phyloP scores from a whole-genome alignment of 306 rosid species.

The Sechiopsis laciniata region DNA sequence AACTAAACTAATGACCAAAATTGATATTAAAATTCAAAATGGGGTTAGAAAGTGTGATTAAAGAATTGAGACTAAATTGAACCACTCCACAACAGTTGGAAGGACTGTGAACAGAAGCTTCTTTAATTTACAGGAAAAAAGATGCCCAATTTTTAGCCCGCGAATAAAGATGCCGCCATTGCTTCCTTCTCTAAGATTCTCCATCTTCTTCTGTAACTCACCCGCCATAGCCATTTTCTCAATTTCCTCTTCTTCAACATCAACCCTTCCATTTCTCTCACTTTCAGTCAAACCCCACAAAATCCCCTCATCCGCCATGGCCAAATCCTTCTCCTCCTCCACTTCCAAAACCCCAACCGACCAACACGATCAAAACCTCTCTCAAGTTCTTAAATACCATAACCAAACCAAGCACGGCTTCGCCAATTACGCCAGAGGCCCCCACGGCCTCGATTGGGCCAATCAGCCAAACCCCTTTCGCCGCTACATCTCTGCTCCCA shows the following conservation, averaged over 20 bases:
- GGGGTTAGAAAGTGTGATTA: too few species aligned
- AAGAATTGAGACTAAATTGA: too few species aligned
- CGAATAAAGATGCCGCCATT: constrained; percentile 25
- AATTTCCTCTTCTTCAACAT: constrained; percentile 40
- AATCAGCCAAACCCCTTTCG: constrained; percentile 98
- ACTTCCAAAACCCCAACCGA: constrained; percentile 21
- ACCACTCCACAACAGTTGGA: too few species aligned
- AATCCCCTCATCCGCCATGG: constrained; percentile 31
- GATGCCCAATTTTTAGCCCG: constrained; percentile 4
- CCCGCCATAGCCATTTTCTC: constrained; percentile 1
- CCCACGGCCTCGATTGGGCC: constrained; percentile 90
- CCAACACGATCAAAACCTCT: constrained; percentile 38
- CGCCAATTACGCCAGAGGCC: constrained; percentile 68
- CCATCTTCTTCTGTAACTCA: constrained; percentile 18
- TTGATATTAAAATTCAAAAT: too few species aligned
- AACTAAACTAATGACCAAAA: too few species aligned
- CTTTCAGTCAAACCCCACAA: constrained; percentile 3
- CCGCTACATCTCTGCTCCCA: constrained; percentile 57
- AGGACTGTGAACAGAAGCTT: background rate
- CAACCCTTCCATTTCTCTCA: constrained; percentile 18
- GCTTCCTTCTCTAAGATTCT: constrained; percentile 30
- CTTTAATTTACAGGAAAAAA: background rate
- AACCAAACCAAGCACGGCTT: constrained; percentile 71
- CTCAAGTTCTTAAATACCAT: constrained; percentile 59
- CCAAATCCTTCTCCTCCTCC: constrained; percentile 44